These are phyloP conservation scores for Ceratocystis albifundus DNA, from an alignment of 2,329 filamentous ascomycete genomes.

Conservation along the genomic window DNA sequence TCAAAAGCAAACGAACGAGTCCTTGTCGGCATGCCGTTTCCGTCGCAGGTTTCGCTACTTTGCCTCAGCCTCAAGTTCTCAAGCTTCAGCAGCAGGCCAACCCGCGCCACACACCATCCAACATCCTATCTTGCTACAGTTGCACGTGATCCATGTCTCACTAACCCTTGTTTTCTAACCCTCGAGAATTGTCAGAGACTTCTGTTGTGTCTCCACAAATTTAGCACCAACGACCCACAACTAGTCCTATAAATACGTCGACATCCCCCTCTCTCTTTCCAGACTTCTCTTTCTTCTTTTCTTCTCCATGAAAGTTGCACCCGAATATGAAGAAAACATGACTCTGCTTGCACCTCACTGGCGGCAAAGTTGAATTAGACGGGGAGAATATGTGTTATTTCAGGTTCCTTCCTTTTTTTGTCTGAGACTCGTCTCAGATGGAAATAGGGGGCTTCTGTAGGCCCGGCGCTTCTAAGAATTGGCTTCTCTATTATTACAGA, in stretches of 20 bases:
- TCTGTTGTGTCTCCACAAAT: constrained; percentile 2
- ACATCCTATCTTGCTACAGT: neutral
- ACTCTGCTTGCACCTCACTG: constrained; percentile 34
- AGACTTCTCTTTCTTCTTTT: constrained; percentile 30
- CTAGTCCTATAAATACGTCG: constrained; percentile 18
- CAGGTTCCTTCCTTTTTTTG: constrained; percentile 21
- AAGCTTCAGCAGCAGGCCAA: neutral
- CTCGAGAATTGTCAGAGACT: neutral
- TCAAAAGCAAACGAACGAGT: neutral
- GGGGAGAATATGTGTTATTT: constrained; percentile 42
- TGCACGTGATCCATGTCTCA: neutral
- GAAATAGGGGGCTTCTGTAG: constrained; percentile 16
- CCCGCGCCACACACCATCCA: neutral
- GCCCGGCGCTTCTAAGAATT: constrained; percentile 53
- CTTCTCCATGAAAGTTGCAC: constrained; percentile 43
- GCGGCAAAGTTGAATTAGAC: constrained; percentile 46
- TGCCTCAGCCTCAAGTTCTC: constrained; percentile 9
- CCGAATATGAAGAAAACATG: constrained; percentile 45
- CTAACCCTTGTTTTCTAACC: neutral
- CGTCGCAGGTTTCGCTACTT: neutral
- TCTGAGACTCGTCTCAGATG: constrained; percentile 23
- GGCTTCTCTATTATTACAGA: constrained; percentile 37
- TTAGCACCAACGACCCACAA: neutral
- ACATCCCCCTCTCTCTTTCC: constrained; percentile 12
- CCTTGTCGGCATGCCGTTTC: constrained; percentile 2